phyloP scores from a whole-genome alignment of 768 basidiomycete species.

The Epithele typhae region DNA sequence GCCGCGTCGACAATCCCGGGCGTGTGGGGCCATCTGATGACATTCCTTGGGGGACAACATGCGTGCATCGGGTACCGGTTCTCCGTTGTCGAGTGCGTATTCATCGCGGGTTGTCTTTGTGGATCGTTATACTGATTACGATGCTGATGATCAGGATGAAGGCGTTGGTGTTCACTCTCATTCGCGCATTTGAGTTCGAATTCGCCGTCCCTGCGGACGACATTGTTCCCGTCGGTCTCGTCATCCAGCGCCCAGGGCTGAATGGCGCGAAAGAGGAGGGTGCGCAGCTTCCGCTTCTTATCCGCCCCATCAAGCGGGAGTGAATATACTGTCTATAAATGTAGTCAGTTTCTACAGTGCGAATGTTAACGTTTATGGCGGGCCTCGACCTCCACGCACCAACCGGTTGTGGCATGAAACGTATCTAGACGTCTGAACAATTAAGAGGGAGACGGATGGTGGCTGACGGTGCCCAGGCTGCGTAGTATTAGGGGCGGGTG shows the following conservation, averaged over 20 bases:
- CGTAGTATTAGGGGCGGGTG: too few relatives aligned
- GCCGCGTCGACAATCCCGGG: conserved; percentile 47
- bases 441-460: too few relatives aligned
- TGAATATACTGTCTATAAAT: too few relatives aligned
- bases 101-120: conserved; percentile 52
- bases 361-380: too few relatives aligned
- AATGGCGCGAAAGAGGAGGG: conserved; percentile 12
- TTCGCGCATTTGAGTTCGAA: conserved; percentile 29
- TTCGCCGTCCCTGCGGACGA: conserved; percentile 23
- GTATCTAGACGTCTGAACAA: too few relatives aligned
- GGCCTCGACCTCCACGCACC: too few relatives aligned
- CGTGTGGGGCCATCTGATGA: conserved; percentile 54
- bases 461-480: too few relatives aligned
- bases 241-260: conserved; percentile 24
- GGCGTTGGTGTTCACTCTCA: conserved; percentile 28
- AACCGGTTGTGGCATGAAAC: too few relatives aligned
- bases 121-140: conserved; percentile 56
- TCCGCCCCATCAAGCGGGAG: too few relatives aligned
- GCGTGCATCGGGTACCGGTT: conserved; percentile 69
- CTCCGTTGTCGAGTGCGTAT: conserved; percentile 51
- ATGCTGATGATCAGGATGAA: conserved; percentile 41
- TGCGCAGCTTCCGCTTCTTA: conserved; percentile 22
- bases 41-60: conserved; percentile 61
- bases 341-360: too few relatives aligned
- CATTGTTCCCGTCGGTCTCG: conserved; percentile 13